Evolutionary conservation across 768 basidiomycete species (phyloP).

Genomic region (Suillus variegatus): DNA sequence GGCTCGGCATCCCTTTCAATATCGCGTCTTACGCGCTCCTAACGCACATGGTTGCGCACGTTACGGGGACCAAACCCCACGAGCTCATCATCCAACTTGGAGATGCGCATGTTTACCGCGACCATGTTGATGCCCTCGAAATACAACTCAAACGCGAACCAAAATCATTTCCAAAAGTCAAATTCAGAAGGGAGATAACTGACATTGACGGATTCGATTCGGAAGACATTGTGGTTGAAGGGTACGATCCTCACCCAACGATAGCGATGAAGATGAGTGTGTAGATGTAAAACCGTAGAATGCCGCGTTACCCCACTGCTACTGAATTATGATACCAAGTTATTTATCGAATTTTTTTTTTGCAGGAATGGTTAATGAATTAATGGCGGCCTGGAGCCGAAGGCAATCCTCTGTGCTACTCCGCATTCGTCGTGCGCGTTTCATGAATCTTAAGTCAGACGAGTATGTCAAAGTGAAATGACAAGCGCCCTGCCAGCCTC

Average conservation of each 20-base stretch:
- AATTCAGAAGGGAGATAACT: slow-evolving; percentile 64
- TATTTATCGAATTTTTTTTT: no score
- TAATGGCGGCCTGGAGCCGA: background rate
- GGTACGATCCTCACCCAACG: slow-evolving; percentile 79
- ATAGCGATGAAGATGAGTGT: slow-evolving; percentile 98
- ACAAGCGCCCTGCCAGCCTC: no score
- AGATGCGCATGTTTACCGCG: slow-evolving; percentile 94
- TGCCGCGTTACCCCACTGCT: background rate
- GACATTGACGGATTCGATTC: slow-evolving; percentile 81
- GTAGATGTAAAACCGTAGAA: slow-evolving; percentile 28
- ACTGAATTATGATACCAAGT: background rate
- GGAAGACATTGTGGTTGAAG: slow-evolving; percentile 84
- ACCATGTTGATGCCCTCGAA: slow-evolving; percentile 87
- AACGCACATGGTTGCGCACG: slow-evolving; percentile 95
- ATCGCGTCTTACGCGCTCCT: slow-evolving; percentile 98
- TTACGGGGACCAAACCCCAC: slow-evolving; percentile 83
- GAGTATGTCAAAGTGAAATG: no score
- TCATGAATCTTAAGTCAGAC: no score
- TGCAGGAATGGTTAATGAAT: background rate
- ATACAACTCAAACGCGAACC: slow-evolving; percentile 81
- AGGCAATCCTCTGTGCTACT: background rate
- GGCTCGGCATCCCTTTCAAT: slow-evolving; percentile 98
- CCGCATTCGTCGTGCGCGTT: no score
- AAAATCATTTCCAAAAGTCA: slow-evolving; percentile 77
- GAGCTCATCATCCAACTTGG: slow-evolving; percentile 96